Evolutionary conservation across 305 asterid species (phyloP).

Genomic region (Fraxinus velutina): DNA sequence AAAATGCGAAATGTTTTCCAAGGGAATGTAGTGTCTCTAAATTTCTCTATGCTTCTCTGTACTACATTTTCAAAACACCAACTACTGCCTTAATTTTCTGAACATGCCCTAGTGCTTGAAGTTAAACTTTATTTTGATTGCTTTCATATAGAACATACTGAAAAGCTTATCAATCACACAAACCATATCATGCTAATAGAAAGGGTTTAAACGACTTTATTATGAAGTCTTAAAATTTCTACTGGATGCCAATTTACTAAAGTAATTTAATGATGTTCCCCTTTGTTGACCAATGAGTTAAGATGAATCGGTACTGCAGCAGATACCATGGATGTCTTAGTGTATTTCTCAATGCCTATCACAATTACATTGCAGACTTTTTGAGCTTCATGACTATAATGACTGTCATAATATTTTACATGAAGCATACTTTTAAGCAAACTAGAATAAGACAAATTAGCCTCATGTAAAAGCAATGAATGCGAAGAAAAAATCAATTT

Average conservation of each 20-base stretch:
- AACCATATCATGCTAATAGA: neutral
- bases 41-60: neutral
- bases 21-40: neutral
- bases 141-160: constrained; percentile 5
- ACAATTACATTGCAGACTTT: neutral
- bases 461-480: neutral
- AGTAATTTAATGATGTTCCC: neutral
- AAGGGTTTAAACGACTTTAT: neutral
- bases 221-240: neutral
- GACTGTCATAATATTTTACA: neutral
- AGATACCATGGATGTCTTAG: neutral
- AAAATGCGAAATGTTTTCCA: neutral
- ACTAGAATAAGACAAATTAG: neutral
- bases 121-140: constrained; percentile 10
- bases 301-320: neutral
- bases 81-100: neutral
- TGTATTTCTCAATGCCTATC: neutral
- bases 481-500: neutral
- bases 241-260: neutral
- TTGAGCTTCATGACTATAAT: neutral
- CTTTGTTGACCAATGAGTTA: neutral
- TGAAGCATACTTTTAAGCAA: neutral
- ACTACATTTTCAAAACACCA: neutral
- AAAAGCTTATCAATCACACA: neutral
- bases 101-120: neutral